Percentiles rank a stretch among this genome's conserved stretches.
phyloP scores from a whole-genome alignment of 2,329 filamentous ascomycete genomes.

The Fusarium proliferatum region DNA sequence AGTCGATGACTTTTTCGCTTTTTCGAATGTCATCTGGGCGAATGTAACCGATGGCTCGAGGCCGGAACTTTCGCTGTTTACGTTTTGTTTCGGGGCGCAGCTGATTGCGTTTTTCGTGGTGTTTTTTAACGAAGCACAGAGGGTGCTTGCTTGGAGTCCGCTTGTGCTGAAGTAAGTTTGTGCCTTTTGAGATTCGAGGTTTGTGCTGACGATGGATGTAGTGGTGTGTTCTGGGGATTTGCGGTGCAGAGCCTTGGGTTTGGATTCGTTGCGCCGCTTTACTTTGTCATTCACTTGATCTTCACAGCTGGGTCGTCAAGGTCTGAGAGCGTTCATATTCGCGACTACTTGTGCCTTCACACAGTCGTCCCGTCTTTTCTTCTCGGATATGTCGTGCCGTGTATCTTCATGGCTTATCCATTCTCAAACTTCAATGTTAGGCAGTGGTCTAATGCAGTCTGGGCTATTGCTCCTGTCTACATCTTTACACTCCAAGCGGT shows the following conservation, averaged over 20 bases:
- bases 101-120: conserved; percentile 32
- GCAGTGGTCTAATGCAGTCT: conserved; percentile 40
- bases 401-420: conserved; percentile 32
- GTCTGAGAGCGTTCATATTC: conserved; percentile 27
- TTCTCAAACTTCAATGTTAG: conserved; percentile 31
- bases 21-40: conserved; percentile 39
- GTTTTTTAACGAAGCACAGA: conserved; percentile 37
- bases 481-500: conserved; percentile 21
- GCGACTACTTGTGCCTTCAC: conserved; percentile 33
- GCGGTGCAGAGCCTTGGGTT: conserved; percentile 38
- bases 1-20: conserved; percentile 32
- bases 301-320: conserved; percentile 19
- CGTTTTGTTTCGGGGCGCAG: conserved; percentile 40
- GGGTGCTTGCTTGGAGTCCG: conserved; percentile 10
- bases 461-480: conserved; percentile 39
- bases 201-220: background rate
- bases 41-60: conserved; percentile 39
- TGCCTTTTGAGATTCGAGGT: too few species aligned
- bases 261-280: conserved; percentile 39
- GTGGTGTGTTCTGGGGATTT: conserved; percentile 41
- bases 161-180: conserved; percentile 39
- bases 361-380: conserved; percentile 34
- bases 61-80: conserved; percentile 37
- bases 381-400: conserved; percentile 39
- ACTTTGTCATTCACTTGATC: conserved; percentile 35